Percentiles rank a stretch among this genome's conserved stretches.
phyloP scores from a whole-genome alignment of 106 monocot species.

The Dendrobium nobile region DNA sequence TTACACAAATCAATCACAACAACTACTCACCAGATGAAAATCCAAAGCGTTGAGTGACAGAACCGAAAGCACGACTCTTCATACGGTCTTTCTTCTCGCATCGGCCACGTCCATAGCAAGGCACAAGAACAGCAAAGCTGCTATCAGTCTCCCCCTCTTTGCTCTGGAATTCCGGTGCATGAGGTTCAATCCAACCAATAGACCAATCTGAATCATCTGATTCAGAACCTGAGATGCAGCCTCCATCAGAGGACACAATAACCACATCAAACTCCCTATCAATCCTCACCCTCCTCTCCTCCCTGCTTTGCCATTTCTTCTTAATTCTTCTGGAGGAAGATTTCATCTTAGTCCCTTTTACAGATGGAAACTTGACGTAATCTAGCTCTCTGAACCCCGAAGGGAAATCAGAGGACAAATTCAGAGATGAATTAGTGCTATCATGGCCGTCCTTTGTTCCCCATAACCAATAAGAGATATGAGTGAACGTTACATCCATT shows the following conservation, averaged over 20 bases:
- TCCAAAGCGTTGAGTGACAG: not conserved
- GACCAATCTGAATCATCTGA: constrained; percentile 84
- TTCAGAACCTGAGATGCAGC: constrained; percentile 60
- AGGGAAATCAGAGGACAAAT: constrained; percentile 34
- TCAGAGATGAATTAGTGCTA: constrained; percentile 13
- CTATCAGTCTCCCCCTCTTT: constrained; percentile 22
- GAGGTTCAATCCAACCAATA: constrained; percentile 78
- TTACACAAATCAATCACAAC: not conserved
- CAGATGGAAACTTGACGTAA: constrained; percentile 14
- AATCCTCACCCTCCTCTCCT: constrained; percentile 33
- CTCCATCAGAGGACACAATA: constrained; percentile 63
- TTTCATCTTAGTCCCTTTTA: constrained; percentile 12
- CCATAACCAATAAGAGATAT: constrained; percentile 40
- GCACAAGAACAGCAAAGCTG: constrained; percentile 77
- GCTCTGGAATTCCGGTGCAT: constrained; percentile 46
- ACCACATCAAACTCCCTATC: constrained; percentile 74
- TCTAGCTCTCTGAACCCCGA: constrained; percentile 42
- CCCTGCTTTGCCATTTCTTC: constrained; percentile 33
- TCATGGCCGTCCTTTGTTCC: constrained; percentile 28
- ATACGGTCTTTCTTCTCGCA: constrained; percentile 13
- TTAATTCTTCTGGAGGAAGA: constrained; percentile 21
- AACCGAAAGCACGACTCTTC: constrained; percentile 12
- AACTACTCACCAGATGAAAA: constrained; percentile 34
- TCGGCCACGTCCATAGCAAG: constrained; percentile 51
- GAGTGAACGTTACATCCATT: constrained; percentile 43